Base-by-base conservation (phyloP, 2,329 filamentous ascomycete genomes). In the Paraconiothyrium sp. region DNA sequence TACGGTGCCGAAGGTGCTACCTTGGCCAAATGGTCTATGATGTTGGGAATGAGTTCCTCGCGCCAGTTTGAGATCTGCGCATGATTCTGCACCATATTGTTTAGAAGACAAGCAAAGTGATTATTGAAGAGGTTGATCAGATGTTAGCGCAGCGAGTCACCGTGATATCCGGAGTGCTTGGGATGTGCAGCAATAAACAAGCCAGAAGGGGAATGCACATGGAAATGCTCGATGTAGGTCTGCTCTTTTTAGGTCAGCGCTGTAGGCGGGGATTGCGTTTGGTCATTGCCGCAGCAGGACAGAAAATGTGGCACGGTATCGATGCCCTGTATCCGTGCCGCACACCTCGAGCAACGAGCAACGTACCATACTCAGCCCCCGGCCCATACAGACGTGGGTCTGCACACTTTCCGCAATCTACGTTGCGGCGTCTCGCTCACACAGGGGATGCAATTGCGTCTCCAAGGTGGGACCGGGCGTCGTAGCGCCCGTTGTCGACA, bases 1-100 rank as follows among this genome's bases (percentile, higher is more conserved):
- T 63, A 65, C 3, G 50, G 35, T 5, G 48, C 16, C 35, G 54
- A 39, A 11, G 63, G 63, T n/a, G 20, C 14, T 16, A 50, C 50
- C 47, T 50, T 54, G 22, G 63, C 63, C 22, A 65, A n/a, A 39
- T 59, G 27, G 30, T 65, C 63, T 7, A 66, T 48, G 27, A 63
- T 58, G 44, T 63, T 63, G 4, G 54, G 52, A 4, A 46, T 14
- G n/a, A 63, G 61, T 43, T 63, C 46, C 8, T 60, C 57, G 41
- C 51, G 44, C 60, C 60, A 62, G 16, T 58, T 55, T 9, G 60
- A 58, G 44, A 62, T 43, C n/a, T 54, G 49, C 10, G 60, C 49
- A 30, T 62, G 60, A 14, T 49, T 37, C 5, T 49, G 54, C 16
- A 48, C 55, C 60, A 62, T 62, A 32, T 30, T 51, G 27, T 30